Evolutionary conservation across 352 stramenopile genomes (phyloP).

Genomic region (Bremia lactucae): DNA sequence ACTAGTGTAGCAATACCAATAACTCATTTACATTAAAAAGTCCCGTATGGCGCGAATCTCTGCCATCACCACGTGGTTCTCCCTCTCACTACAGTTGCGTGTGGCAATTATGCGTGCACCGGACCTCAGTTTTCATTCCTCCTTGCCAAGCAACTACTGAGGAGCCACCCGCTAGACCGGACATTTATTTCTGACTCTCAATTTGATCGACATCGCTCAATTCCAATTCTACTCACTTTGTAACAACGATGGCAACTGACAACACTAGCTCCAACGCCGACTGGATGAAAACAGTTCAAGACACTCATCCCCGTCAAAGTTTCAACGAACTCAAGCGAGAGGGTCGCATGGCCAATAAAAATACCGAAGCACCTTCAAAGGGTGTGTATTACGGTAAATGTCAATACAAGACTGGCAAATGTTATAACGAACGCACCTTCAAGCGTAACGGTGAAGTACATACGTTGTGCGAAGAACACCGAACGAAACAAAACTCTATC

Average conservation of each 20-base stretch:
- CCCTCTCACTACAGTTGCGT: slow-evolving; percentile 24
- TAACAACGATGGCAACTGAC: slow-evolving; percentile 23
- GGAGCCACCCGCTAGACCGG: no score
- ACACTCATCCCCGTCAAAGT: no score
- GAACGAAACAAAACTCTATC: slow-evolving; percentile 78
- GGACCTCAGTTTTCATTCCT: slow-evolving; percentile 51
- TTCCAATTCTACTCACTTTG: slow-evolving; percentile 21
- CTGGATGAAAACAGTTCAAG: no score
- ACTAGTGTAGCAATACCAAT: no score
- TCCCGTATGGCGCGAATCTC: no score
- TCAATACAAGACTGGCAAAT: slow-evolving; percentile 85
- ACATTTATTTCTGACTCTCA: no score
- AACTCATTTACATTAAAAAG: no score
- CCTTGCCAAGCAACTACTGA: slow-evolving; percentile 13
- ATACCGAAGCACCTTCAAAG: slow-evolving; percentile 4
- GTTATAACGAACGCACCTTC: slow-evolving; percentile 77
- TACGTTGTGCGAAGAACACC: slow-evolving; percentile 77
- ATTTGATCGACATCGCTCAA: no score
- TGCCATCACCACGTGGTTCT: slow-evolving; percentile 23
- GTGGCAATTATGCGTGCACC: slow-evolving; percentile 34
- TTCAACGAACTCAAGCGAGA: slow-evolving; percentile 10
- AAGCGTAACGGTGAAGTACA: slow-evolving; percentile 78
- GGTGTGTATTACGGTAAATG: slow-evolving; percentile 67
- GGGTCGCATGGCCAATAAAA: neutral
- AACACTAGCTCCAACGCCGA: no score